Conservation (phyloP, 139 green algal genomes). For the Trebouxia sp. region DNA sequence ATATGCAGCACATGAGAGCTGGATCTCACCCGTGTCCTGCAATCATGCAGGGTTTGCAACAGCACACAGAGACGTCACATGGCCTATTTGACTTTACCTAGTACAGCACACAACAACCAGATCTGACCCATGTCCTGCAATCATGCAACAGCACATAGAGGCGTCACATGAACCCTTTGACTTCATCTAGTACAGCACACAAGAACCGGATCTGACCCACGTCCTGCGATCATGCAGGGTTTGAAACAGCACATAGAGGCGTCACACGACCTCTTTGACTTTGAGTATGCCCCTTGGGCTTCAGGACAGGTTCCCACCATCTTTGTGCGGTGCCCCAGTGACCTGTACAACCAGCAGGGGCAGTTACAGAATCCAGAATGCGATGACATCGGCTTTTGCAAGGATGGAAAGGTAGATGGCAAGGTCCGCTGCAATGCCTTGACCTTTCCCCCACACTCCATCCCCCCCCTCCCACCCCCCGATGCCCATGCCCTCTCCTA, state of each 20-base stretch:
- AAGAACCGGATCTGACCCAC: neutral
- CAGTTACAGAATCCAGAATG: neutral
- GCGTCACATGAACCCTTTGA: too few relatives aligned
- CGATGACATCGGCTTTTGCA: neutral
- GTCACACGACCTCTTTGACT: neutral
- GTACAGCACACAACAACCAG: neutral
- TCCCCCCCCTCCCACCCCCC: too few relatives aligned
- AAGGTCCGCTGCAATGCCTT: too few relatives aligned
- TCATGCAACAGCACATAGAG: too few relatives aligned
- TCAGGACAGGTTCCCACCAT: neutral
- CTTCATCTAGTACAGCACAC: neutral
- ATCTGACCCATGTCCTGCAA: neutral
- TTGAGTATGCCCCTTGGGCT: neutral
- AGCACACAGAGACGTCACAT: neutral
- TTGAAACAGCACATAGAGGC: neutral
- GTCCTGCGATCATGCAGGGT: neutral
- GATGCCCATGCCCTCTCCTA: too few relatives aligned
- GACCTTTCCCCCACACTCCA: too few relatives aligned
- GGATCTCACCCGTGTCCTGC: neutral
- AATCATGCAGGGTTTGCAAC: neutral
- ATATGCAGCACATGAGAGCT: neutral
- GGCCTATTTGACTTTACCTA: neutral
- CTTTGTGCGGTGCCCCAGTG: neutral
- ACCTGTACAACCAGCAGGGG: neutral
- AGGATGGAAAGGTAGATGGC: too few relatives aligned